Percentiles rank a stretch among this genome's conserved stretches.
phyloP scores from a whole-genome alignment of 1,139 yeast genomes.

The Yamadazyma diddensiae region DNA sequence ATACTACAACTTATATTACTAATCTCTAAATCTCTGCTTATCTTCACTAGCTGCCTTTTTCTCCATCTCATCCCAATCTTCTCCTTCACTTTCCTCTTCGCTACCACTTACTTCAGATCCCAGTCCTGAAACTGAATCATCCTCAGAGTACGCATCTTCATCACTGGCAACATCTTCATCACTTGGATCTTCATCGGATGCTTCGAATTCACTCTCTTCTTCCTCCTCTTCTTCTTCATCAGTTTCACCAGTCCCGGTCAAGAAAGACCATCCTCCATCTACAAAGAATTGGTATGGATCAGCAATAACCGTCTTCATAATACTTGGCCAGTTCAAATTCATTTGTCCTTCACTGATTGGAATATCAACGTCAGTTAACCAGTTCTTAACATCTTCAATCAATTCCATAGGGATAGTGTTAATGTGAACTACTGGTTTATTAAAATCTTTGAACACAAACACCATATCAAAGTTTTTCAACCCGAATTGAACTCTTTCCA shows the following conservation, averaged over 20 bases:
- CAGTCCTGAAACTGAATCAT: conserved; percentile 16
- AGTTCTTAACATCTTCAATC: conserved; percentile 87
- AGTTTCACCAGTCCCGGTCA: conserved; percentile 68
- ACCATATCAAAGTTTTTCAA: conserved; percentile 94
- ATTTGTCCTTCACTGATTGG: conserved; percentile 94
- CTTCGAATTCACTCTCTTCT: conserved; percentile 60
- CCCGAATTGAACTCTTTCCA: conserved; percentile 97
- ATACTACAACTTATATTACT: conserved; percentile 3
- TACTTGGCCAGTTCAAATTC: conserved; percentile 92
- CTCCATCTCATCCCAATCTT: conserved; percentile 75
- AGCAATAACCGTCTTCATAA: conserved; percentile 88
- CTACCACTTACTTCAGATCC: conserved; percentile 39
- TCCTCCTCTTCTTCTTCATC: conserved; percentile 62
- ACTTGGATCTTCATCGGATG: conserved; percentile 64
- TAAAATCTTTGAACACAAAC: conserved; percentile 88
- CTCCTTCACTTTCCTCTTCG: conserved; percentile 54
- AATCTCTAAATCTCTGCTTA: conserved; percentile 28
- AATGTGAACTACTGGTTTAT: conserved; percentile 83
- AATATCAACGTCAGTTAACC: conserved; percentile 95
- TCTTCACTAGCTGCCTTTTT: conserved; percentile 60
- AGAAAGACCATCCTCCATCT: conserved; percentile 96
- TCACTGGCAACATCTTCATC: conserved; percentile 71
- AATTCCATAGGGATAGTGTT: conserved; percentile 94
- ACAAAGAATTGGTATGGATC: conserved; percentile 94
- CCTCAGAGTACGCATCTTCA: conserved; percentile 44